These are phyloP conservation scores for Leersia perrieri DNA, from an alignment of 176 grass and related monocot species.

Conservation along the genomic window DNA sequence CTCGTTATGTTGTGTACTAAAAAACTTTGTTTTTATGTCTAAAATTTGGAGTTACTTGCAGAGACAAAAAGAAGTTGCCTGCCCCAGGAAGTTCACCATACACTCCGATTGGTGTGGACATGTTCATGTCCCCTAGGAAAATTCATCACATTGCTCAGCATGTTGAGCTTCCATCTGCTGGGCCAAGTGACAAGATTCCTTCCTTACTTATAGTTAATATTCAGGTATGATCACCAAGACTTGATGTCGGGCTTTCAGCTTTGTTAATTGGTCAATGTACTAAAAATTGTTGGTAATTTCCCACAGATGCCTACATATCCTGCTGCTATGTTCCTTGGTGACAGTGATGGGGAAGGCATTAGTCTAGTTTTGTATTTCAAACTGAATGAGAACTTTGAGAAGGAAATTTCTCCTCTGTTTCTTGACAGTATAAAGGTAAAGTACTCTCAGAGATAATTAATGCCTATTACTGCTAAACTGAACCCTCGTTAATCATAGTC, in stretches of 20 bases:
- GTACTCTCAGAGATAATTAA: not conserved
- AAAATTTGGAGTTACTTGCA: conserved; percentile 37
- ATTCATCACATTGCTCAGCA: conserved; percentile 89
- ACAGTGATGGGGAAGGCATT: conserved; percentile 82
- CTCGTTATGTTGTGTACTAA: not conserved
- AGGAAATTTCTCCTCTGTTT: conserved; percentile 80
- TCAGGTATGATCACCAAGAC: conserved; percentile 49
- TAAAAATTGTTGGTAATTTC: conserved; percentile 18
- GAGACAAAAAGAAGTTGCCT: conserved; percentile 84
- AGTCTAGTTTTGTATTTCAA: conserved; percentile 87
- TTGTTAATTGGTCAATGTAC: not conserved
- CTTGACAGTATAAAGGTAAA: conserved; percentile 81
- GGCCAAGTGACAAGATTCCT: conserved; percentile 72
- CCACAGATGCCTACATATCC: conserved; percentile 93
- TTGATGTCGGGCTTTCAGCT: not conserved
- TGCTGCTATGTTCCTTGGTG: conserved; percentile 89
- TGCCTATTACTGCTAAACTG: not conserved
- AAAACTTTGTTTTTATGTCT: conserved; percentile 23
- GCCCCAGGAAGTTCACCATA: conserved; percentile 66
- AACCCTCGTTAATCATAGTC: not conserved
- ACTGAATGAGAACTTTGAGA: conserved; percentile 82
- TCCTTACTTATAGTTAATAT: conserved; percentile 85
- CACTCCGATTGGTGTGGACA: conserved; percentile 82
- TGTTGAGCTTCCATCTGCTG: conserved; percentile 73
- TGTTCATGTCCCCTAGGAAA: conserved; percentile 77